These are phyloP conservation scores for Ephemerocybe angulata DNA, from an alignment of 768 basidiomycete species.

Conservation along the genomic window DNA sequence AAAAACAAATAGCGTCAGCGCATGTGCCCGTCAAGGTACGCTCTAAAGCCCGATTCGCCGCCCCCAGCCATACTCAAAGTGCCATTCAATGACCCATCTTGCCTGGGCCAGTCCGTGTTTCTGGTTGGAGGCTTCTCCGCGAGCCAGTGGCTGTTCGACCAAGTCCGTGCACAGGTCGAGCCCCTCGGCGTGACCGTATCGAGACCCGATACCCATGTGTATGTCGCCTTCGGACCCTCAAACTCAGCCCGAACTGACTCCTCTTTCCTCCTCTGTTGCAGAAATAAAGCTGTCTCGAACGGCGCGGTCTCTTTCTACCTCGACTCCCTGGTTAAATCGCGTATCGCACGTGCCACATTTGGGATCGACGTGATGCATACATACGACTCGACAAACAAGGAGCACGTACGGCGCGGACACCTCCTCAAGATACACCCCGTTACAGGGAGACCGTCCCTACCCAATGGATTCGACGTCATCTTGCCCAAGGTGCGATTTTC, in stretches of 20 bases:
- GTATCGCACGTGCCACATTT: slow-evolving; percentile 39
- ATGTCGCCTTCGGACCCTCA: slow-evolving; percentile 16
- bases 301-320: slow-evolving; percentile 31
- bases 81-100: background rate
- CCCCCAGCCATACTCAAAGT: background rate
- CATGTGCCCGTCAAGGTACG: slow-evolving; percentile 13
- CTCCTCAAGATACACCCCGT: background rate
- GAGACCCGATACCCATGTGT: slow-evolving; percentile 55
- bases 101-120: slow-evolving; percentile 33
- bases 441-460: background rate
- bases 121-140: slow-evolving; percentile 60
- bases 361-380: slow-evolving; percentile 30
- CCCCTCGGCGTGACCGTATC: slow-evolving; percentile 38
- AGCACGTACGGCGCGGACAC: slow-evolving; percentile 30
- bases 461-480: background rate
- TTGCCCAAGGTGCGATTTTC: background rate
- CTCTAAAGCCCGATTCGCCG: background rate
- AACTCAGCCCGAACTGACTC: background rate
- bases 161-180: slow-evolving; percentile 37
- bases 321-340: slow-evolving; percentile 37
- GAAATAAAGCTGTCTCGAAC: slow-evolving; percentile 20
- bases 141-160: slow-evolving; percentile 48
- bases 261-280: background rate
- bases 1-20: slow-evolving; percentile 12
- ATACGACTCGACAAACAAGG: slow-evolving; percentile 29